These are phyloP conservation scores for Penicillium sp. DNA, from an alignment of 2,329 filamentous ascomycete genomes.

Conservation along the genomic window DNA sequence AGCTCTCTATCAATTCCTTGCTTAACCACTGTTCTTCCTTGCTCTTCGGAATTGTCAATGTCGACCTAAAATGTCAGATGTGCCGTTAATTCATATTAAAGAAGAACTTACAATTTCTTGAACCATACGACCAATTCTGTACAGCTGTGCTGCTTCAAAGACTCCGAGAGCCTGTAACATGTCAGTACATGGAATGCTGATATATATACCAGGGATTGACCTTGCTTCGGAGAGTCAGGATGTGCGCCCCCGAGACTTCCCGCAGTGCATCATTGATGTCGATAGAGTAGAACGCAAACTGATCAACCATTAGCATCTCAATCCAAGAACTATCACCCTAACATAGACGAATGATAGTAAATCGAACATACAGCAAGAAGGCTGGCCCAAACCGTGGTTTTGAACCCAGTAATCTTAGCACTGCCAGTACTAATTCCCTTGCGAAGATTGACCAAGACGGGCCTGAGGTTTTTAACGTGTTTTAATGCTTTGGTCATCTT, in stretches of 20 bases:
- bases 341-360: too few relatives aligned
- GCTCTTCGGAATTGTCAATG: conserved; percentile 70
- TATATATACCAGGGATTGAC: conserved; percentile 30
- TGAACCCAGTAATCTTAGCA: conserved; percentile 55
- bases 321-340: background rate
- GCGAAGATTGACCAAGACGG: conserved; percentile 65
- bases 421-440: conserved; percentile 67
- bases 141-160: conserved; percentile 59
- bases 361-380: conserved; percentile 53
- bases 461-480: conserved; percentile 72
- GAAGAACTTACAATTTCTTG: conserved; percentile 55
- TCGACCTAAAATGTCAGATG: conserved; percentile 57
- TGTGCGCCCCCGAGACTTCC: conserved; percentile 55
- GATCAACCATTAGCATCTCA: conserved; percentile 24
- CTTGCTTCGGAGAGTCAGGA: conserved; percentile 54
- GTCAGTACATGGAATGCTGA: background rate
- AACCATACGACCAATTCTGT: conserved; percentile 68
- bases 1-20: conserved; percentile 69
- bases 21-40: conserved; percentile 70
- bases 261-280: conserved; percentile 65
- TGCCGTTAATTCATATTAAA: background rate
- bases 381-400: conserved; percentile 69
- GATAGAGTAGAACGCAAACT: conserved; percentile 70
- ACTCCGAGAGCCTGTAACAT: conserved; percentile 53
- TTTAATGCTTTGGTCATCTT: conserved; percentile 62